Evolutionary conservation across 2,329 filamentous ascomycete genomes (phyloP).

Genomic region (Colletotrichum sublineola): DNA sequence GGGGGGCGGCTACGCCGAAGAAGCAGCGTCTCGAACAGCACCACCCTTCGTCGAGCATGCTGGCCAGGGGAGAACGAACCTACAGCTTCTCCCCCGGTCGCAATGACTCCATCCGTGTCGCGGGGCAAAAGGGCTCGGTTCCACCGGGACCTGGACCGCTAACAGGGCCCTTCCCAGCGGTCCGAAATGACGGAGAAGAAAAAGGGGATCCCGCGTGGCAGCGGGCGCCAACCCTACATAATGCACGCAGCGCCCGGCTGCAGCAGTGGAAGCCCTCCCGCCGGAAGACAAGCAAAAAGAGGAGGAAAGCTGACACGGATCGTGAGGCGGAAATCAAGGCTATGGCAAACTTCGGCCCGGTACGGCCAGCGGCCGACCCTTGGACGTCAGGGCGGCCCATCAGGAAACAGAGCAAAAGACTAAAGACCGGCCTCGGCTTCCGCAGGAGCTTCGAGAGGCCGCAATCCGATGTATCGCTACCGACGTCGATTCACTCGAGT

Average conservation of each 20-base stretch:
- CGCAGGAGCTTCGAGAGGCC: constrained; percentile 70
- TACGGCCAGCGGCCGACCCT: constrained; percentile 71
- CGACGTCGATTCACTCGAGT: constrained; percentile 80
- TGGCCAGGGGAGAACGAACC: constrained; percentile 62
- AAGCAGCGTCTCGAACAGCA: constrained; percentile 59
- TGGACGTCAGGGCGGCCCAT: constrained; percentile 71
- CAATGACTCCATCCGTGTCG: constrained; percentile 65
- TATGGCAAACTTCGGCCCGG: constrained; percentile 79
- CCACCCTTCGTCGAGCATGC: constrained; percentile 60
- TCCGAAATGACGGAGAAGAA: constrained; percentile 41
- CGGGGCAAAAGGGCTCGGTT: constrained; percentile 40
- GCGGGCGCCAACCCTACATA: constrained; percentile 66
- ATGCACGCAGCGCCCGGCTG: constrained; percentile 67
- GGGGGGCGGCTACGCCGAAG: constrained; percentile 49
- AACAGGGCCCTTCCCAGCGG: constrained; percentile 42
- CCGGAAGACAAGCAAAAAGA: constrained; percentile 82
- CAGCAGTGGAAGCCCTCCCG: constrained; percentile 64
- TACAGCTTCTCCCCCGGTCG: constrained; percentile 75
- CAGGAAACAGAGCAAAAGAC: constrained; percentile 75
- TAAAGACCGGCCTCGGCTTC: constrained; percentile 65
- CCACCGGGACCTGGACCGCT: constrained; percentile 35
- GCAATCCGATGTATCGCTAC: constrained; percentile 80
- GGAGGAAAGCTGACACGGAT: constrained; percentile 79
- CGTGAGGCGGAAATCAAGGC: constrained; percentile 90
- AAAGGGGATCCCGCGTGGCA: constrained; percentile 47